Evolutionary conservation across 331 rosid species (phyloP).

Genomic region (Stylosanthes scabra): DNA sequence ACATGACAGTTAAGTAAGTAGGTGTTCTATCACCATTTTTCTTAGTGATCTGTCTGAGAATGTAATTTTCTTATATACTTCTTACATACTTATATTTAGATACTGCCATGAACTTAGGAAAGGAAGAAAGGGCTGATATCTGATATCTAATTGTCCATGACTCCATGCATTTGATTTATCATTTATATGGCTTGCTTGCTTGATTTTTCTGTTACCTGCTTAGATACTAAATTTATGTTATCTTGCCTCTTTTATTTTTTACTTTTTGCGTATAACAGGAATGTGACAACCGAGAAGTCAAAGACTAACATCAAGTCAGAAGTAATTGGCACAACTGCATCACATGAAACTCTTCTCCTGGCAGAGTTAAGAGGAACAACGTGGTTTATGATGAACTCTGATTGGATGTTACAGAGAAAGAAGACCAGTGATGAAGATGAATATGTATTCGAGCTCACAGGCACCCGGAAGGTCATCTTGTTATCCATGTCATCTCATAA

Average conservation of each 20-base stretch:
- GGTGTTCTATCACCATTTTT: not conserved
- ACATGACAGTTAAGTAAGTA: conserved; percentile 7
- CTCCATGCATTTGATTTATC: not conserved
- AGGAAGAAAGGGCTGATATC: not conserved
- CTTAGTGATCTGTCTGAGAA: not conserved
- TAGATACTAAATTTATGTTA: not conserved
- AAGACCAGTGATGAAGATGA: conserved; percentile 31
- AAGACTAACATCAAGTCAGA: conserved; percentile 24
- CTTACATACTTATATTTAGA: not conserved
- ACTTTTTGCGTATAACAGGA: conserved; percentile 24
- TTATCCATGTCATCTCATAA: not conserved
- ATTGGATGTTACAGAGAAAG: conserved; percentile 42
- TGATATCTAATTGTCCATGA: not conserved
- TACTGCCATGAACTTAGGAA: not conserved
- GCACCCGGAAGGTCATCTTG: conserved; percentile 34
- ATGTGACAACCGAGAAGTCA: conserved; percentile 33
- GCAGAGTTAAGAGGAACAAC: conserved; percentile 45
- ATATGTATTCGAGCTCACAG: conserved; percentile 46
- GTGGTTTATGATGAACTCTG: conserved; percentile 52
- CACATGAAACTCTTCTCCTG: conserved; percentile 43
- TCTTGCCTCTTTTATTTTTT: not conserved
- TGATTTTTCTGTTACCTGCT: not conserved
- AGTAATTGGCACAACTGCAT: conserved; percentile 37
- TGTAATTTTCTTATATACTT: not conserved
- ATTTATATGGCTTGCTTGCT: conserved; percentile 3